phyloP scores from a whole-genome alignment of 768 basidiomycete species.

The Mycena haematopus region DNA sequence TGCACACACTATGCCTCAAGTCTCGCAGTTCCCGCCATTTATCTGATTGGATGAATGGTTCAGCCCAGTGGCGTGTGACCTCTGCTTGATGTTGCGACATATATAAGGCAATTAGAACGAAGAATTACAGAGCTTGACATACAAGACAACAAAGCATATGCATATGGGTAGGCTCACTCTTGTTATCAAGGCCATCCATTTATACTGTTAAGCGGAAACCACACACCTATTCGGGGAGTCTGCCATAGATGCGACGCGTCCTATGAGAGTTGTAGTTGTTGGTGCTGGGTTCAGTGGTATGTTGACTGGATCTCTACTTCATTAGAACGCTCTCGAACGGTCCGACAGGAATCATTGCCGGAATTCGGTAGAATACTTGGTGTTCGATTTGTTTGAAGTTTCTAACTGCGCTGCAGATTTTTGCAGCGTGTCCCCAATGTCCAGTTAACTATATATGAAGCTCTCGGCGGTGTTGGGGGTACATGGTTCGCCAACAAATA shows the following conservation, averaged over 20 bases:
- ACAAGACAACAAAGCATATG: background rate
- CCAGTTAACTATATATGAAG: conserved; percentile 64
- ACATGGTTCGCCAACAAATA: conserved; percentile 66
- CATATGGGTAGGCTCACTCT: conserved; percentile 2
- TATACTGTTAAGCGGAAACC: background rate
- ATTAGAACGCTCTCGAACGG: background rate
- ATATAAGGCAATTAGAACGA: background rate
- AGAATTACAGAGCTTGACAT: background rate
- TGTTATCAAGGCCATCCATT: background rate
- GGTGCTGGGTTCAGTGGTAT: conserved; percentile 66
- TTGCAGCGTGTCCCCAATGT: conserved; percentile 60
- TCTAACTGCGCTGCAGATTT: conserved; percentile 42
- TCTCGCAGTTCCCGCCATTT: too few relatives aligned
- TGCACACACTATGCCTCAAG: too few relatives aligned
- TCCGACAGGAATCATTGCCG: conserved; percentile 54
- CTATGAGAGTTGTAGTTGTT: conserved; percentile 60
- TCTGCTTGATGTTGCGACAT: background rate
- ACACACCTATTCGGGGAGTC: conserved; percentile 10
- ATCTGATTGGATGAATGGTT: background rate
- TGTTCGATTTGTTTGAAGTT: background rate
- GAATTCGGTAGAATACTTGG: conserved; percentile 50
- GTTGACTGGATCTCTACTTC: conserved; percentile 10
- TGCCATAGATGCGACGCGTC: conserved; percentile 58
- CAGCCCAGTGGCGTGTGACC: background rate
- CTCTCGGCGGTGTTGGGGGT: conserved; percentile 63